These are phyloP conservation scores for Rhizodiscina lignyota DNA, from an alignment of 495 filamentous ascomycete genomes.

Conservation along the genomic window DNA sequence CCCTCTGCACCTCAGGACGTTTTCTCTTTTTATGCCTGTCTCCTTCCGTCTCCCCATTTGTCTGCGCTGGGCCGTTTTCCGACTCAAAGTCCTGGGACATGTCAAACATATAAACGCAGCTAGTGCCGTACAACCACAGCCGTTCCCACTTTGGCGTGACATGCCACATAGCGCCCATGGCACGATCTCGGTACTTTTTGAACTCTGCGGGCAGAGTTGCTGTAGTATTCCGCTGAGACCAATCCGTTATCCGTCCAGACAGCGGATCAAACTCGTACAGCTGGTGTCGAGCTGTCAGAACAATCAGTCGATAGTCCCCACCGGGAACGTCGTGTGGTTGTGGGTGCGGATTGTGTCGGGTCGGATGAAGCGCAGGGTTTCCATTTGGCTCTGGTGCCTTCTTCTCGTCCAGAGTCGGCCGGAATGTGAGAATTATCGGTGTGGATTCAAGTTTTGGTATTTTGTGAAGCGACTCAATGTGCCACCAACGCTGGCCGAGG, in stretches of 20 bases:
- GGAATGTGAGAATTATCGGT: constrained; percentile 60
- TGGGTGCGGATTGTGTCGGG: constrained; percentile 29
- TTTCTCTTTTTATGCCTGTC: neutral
- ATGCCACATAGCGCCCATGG: constrained; percentile 80
- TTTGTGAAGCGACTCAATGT: constrained; percentile 36
- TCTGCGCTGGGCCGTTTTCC: constrained; percentile 15
- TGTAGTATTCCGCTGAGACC: constrained; percentile 72
- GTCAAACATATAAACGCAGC: constrained; percentile 90
- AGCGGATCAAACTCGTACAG: constrained; percentile 62
- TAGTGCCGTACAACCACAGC: constrained; percentile 71
- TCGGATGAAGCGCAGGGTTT: constrained; percentile 24
- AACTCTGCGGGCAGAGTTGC: constrained; percentile 57
- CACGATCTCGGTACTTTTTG: constrained; percentile 49
- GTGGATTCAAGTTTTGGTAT: constrained; percentile 63
- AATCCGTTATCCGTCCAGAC: constrained; percentile 57
- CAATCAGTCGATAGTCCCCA: constrained; percentile 47
- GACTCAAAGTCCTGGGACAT: constrained; percentile 49
- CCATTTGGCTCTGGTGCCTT: constrained; percentile 24
- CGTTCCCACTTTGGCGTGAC: constrained; percentile 35
- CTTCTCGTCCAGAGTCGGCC: constrained; percentile 27
- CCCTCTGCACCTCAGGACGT: neutral
- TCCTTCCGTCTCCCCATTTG: constrained; percentile 6
- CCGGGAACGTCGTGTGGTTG: constrained; percentile 24
- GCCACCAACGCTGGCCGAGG: constrained; percentile 41
- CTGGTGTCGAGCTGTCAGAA: constrained; percentile 59